These are phyloP conservation scores for Eragrostis curvula DNA, from an alignment of 176 grass and related monocot genomes.

Conservation along the genomic window DNA sequence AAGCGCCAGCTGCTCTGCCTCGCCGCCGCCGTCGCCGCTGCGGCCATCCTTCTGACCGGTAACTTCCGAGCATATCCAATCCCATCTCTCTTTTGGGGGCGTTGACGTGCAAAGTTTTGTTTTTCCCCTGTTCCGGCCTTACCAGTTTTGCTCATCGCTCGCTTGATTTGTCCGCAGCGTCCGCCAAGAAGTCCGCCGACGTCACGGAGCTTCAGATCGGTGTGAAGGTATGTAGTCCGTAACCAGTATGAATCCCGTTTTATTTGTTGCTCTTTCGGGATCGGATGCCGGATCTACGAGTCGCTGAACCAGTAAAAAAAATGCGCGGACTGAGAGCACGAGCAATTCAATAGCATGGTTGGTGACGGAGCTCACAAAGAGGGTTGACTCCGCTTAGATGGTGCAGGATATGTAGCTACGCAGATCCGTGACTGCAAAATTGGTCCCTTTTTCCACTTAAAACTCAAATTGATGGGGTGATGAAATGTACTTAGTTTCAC, in stretches of 20 bases:
- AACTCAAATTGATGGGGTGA: neutral
- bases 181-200: conserved; percentile 79
- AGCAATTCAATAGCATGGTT: neutral
- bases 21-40: conserved; percentile 35
- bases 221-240: conserved; percentile 56
- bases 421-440: conserved; percentile 12
- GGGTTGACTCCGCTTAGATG: neutral
- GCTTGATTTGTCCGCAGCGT: conserved; percentile 51
- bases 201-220: conserved; percentile 92
- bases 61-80: neutral
- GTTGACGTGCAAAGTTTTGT: neutral
- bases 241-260: neutral
- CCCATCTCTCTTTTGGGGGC: neutral
- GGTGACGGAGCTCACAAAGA: neutral
- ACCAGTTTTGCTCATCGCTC: neutral
- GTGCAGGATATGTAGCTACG: neutral
- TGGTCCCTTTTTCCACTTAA: neutral
- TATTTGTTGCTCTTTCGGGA: neutral
- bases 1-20: conserved; percentile 48
- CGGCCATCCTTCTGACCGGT: conserved; percentile 52
- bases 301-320: neutral
- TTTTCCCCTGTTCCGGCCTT: neutral
- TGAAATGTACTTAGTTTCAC: conserved; percentile 8
- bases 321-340: neutral
- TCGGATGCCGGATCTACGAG: conserved; percentile 32